These are phyloP conservation scores for Diddensiella transvaalensis DNA, from an alignment of 805 yeast species.

Conservation along the genomic window DNA sequence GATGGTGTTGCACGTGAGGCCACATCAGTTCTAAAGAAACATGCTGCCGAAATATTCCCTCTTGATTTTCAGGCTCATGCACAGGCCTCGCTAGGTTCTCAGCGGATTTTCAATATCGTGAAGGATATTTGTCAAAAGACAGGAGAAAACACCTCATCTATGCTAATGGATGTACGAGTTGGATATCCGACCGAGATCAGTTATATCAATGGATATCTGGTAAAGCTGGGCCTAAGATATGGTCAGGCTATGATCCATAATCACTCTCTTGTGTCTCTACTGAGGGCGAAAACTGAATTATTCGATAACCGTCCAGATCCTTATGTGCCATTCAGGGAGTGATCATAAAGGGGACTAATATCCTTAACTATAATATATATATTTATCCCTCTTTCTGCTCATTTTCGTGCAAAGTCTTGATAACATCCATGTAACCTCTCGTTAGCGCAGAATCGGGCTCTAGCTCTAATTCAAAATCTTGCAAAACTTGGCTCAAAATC, in stretches of 20 bases:
- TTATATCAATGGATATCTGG: constrained; percentile 79
- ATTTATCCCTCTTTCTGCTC: not conserved
- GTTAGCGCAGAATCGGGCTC: not conserved
- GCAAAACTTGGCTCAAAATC: constrained; percentile 3
- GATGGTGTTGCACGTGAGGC: constrained; percentile 44
- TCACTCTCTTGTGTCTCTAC: constrained; percentile 43
- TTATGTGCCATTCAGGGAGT: not conserved
- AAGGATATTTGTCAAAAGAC: constrained; percentile 44
- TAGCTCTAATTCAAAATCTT: not conserved
- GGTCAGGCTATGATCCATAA: constrained; percentile 42
- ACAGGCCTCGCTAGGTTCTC: constrained; percentile 17
- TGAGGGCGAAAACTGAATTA: constrained; percentile 35
- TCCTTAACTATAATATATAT: not conserved
- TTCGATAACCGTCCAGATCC: not conserved
- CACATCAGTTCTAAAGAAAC: constrained; percentile 38
- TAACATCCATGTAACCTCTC: constrained; percentile 1
- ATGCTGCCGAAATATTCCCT: constrained; percentile 28
- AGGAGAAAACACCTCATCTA: constrained; percentile 60
- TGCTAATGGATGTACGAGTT: constrained; percentile 62
- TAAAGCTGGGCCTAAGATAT: constrained; percentile 47
- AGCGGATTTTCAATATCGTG: constrained; percentile 37
- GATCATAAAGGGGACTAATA: not conserved
- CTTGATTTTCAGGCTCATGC: constrained; percentile 15
- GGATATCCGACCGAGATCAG: constrained; percentile 69
- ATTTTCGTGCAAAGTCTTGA: no score